phyloP scores from a whole-genome alignment of 2,329 filamentous ascomycete genomes.

The Penicillium sp. region DNA sequence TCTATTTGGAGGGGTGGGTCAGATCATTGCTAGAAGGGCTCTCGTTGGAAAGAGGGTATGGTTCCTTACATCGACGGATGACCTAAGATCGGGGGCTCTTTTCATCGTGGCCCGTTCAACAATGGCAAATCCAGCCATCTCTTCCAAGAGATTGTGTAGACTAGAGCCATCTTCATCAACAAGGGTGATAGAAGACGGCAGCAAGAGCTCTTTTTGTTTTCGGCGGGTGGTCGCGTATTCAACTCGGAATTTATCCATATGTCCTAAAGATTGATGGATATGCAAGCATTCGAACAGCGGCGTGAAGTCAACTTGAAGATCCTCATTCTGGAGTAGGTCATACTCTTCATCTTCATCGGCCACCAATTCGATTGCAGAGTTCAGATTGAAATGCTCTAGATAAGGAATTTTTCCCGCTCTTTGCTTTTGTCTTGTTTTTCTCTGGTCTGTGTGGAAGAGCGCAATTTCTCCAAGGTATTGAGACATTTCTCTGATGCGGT shows the following conservation, averaged over 20 bases:
- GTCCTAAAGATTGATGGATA: slow-evolving; percentile 90
- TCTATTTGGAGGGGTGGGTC: slow-evolving; percentile 46
- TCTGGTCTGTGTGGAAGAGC: slow-evolving; percentile 91
- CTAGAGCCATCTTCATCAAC: slow-evolving; percentile 79
- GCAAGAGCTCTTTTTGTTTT: slow-evolving; percentile 84
- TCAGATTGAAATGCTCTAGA: slow-evolving; percentile 80
- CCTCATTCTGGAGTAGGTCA: slow-evolving; percentile 91
- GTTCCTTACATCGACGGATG: slow-evolving; percentile 68
- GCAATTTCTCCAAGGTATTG: slow-evolving; percentile 95
- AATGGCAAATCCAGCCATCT: slow-evolving; percentile 93
- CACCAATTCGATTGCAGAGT: slow-evolving; percentile 92
- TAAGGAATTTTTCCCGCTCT: slow-evolving; percentile 73
- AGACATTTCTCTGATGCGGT: slow-evolving; percentile 88
- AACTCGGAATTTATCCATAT: slow-evolving; percentile 83
- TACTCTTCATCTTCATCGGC: slow-evolving; percentile 95
- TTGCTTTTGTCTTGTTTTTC: slow-evolving; percentile 78
- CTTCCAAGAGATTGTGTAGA: slow-evolving; percentile 86
- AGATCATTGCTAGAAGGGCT: slow-evolving; percentile 9
- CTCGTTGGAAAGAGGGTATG: slow-evolving; percentile 7
- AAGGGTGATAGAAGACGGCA: slow-evolving; percentile 73
- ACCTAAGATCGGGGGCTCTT: slow-evolving; percentile 76
- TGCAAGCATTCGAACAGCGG: slow-evolving; percentile 93
- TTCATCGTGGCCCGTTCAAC: slow-evolving; percentile 93
- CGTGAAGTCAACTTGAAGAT: slow-evolving; percentile 89
- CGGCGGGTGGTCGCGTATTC: slow-evolving; percentile 91